Conservation (phyloP, 257 asterid species). For the Verbena officinalis region DNA sequence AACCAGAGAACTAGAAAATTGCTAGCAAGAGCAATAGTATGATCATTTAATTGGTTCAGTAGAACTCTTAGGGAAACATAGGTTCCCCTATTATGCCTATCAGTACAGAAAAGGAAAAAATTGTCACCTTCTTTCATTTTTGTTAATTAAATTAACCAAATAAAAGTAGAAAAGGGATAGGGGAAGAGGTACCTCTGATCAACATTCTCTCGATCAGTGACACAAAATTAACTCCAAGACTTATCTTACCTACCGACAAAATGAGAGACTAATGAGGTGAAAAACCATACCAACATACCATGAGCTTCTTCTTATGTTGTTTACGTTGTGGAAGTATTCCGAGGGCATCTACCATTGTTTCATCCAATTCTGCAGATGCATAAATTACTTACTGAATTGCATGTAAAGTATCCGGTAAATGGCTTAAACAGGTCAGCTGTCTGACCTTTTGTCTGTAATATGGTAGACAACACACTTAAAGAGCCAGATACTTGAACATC, state of each 20-base stretch:
- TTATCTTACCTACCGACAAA: too few relatives aligned
- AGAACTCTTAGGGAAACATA: neutral
- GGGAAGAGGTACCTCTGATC: slow-evolving; percentile 10
- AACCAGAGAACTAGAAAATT: slow-evolving; percentile 21
- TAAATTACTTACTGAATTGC: slow-evolving; percentile 28
- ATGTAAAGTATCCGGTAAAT: slow-evolving; percentile 29
- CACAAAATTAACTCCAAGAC: neutral
- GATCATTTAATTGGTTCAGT: neutral
- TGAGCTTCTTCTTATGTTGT: slow-evolving; percentile 84
- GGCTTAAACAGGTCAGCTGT: slow-evolving; percentile 29
- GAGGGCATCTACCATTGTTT: slow-evolving; percentile 92
- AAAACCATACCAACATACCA: slow-evolving; percentile 61
- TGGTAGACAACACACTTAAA: slow-evolving; percentile 77
- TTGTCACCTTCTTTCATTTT: slow-evolving; percentile 1
- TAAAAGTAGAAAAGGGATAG: slow-evolving; percentile 4
- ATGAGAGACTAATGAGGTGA: slow-evolving; percentile 14
- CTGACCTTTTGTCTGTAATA: slow-evolving; percentile 92
- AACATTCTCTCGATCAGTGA: slow-evolving; percentile 21
- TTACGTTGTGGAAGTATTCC: slow-evolving; percentile 97
- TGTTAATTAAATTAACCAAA: neutral
- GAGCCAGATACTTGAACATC: slow-evolving; percentile 92
- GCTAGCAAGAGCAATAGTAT: slow-evolving; percentile 19
- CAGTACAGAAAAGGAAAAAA: slow-evolving; percentile 7
- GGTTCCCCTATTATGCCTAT: slow-evolving; percentile 17
- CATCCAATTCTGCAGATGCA: slow-evolving; percentile 79